Base-by-base conservation (phyloP, 805 yeast species). In the Myxozyma nipponensis region DNA sequence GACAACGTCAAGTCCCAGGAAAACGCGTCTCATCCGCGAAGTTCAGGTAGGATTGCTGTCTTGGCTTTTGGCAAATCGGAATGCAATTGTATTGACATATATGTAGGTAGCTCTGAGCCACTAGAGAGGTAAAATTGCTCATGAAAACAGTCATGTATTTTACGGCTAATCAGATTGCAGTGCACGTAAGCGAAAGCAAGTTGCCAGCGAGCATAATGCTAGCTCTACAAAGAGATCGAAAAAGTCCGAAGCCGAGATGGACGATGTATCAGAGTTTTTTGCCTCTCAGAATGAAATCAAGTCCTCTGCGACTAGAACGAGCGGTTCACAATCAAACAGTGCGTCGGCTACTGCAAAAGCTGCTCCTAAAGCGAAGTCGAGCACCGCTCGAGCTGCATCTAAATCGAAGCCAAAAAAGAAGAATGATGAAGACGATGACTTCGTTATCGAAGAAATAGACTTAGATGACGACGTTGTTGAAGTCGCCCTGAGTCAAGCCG, bases 401-500 rank as follows among this genome's bases (percentile, higher is more conserved):
- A 35, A 35, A 35, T 7, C 7, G 32, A 28, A 28, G 13, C 32
- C 32, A n/a, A n/a, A n/a, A n/a, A n/a, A n/a, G n/a, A n/a, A n/a
- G n/a, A n/a, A n/a, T n/a, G 10, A 28, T 28, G 13, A 28, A 28
- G 32, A 28, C 32, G 32, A 28, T 7, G 32, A 35, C 15, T n/a
- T 6, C 15, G 38, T 7, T 35, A n/a, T 5, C 38, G n/a, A n/a
- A n/a, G 38, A 10, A 7, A 7, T 35, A n/a, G 38, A 13, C 15
- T 18, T 32, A 5, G 50, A 47, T 34, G 50, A 42, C 17, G 50
- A 44, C 35, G 50, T 46, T 6, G 13, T 35, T 25, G 41, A 47
- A 9, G 32, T 30, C 17, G 42, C 10, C 28, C n/a, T 39, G 39
- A 30, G 30, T 28, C 28, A 47, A 21, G 21, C 37, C 15, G 45